Evolutionary conservation across 805 yeast genomes (phyloP).

Genomic region (Cyberlindnera sargentensis): DNA sequence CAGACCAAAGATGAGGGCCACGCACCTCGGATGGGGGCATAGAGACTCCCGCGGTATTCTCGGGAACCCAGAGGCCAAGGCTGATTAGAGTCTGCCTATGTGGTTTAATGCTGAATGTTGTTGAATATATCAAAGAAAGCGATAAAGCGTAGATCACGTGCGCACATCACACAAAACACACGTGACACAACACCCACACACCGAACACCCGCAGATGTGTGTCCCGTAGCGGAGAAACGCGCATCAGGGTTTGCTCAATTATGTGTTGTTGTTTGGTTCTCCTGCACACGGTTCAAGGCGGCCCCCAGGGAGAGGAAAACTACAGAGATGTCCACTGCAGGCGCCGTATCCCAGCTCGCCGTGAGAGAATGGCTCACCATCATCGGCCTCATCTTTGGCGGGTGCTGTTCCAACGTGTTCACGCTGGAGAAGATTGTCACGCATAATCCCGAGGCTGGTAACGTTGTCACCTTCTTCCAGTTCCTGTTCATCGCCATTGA

Average conservation of each 20-base stretch:
- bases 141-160: too few species aligned
- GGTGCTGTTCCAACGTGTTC: constrained; percentile 67
- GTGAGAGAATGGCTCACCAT: constrained; percentile 19
- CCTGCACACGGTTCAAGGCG: too few species aligned
- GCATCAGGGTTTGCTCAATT: too few species aligned
- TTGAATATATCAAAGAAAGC: too few species aligned
- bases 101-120: neutral
- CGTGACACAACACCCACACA: too few species aligned
- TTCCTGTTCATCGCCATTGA: constrained; percentile 45
- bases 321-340: neutral
- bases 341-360: constrained; percentile 13
- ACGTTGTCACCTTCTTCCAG: constrained; percentile 51
- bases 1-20: neutral
- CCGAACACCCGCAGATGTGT: too few species aligned
- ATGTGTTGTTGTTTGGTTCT: too few species aligned
- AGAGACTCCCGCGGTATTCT: constrained; percentile 8
- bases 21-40: neutral
- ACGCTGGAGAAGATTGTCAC: constrained; percentile 50
- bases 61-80: constrained; percentile 10
- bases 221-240: too few species aligned
- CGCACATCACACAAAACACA: too few species aligned
- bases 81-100: neutral
- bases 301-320: neutral
- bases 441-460: constrained; percentile 33
- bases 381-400: constrained; percentile 46